These are phyloP conservation scores for Botrytis medusae DNA, from an alignment of 2,329 filamentous ascomycete genomes.

Conservation along the genomic window DNA sequence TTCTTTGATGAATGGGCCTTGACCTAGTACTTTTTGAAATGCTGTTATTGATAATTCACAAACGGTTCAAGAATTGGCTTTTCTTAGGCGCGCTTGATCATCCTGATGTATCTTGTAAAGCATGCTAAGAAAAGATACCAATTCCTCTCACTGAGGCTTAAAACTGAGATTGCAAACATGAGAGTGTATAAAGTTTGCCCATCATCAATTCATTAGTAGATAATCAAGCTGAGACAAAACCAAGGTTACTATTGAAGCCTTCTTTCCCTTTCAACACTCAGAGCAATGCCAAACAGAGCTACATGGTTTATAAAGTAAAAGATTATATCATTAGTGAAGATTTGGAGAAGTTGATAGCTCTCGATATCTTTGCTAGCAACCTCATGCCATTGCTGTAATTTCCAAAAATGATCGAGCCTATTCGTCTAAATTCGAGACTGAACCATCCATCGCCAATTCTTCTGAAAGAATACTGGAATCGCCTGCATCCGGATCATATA, in stretches of 20 bases:
- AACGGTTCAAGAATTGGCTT: not conserved
- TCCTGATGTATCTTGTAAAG: not conserved
- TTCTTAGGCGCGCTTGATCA: fast-evolving
- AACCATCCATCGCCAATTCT: not conserved
- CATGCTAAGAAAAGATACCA: too few species aligned
- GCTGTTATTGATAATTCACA: not conserved
- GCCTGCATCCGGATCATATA: not conserved
- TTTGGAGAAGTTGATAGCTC: fast-evolving
- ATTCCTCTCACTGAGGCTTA: not conserved
- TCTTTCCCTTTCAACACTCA: not conserved
- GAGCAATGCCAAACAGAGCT: not conserved
- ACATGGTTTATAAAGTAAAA: not conserved
- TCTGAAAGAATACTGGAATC: not conserved
- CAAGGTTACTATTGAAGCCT: not conserved
- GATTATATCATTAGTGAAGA: not conserved
- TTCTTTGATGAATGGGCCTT: not conserved
- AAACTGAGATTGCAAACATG: not conserved
- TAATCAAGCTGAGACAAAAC: not conserved
- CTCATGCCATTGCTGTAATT: not conserved
- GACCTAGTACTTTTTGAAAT: not conserved
- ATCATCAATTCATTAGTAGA: not conserved
- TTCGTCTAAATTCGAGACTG: not conserved
- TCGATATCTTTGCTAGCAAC: not conserved
- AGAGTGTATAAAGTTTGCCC: not conserved
- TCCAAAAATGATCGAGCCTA: not conserved